Conservation (phyloP, 768 basidiomycete genomes). For the Tubosaeta brunneosetosa region DNA sequence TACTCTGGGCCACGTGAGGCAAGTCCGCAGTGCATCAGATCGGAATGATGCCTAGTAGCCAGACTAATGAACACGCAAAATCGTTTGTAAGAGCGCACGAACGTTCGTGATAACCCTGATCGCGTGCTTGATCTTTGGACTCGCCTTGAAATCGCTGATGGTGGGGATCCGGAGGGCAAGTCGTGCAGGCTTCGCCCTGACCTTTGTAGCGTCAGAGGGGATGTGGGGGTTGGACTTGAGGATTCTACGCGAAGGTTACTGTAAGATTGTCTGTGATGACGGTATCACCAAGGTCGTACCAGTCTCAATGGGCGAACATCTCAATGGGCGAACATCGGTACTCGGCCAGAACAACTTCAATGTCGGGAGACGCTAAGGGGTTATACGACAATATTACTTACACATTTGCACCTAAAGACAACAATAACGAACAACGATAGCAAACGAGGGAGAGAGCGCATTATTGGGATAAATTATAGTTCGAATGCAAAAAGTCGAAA, state of each 20-base stretch:
- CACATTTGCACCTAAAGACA: neutral
- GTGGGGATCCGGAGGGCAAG: constrained; percentile 19
- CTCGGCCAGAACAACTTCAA: too few relatives aligned
- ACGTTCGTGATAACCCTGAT: constrained; percentile 24
- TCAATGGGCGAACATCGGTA: too few relatives aligned
- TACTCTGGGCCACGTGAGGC: constrained; percentile 18
- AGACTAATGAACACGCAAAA: neutral
- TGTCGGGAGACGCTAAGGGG: too few relatives aligned
- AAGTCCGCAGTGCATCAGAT: constrained; percentile 13
- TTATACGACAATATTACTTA: too few relatives aligned
- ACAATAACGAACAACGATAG: constrained; percentile 1
- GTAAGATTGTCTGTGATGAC: neutral
- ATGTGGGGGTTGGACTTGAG: constrained; percentile 20
- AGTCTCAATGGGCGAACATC: too few relatives aligned
- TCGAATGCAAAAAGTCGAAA: neutral
- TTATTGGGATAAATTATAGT: constrained; percentile 1
- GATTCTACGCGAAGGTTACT: constrained; percentile 4
- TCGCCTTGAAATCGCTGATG: constrained; percentile 11
- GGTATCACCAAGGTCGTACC: too few relatives aligned
- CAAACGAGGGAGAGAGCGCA: constrained; percentile 1
- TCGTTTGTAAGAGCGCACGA: neutral
- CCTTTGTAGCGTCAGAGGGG: constrained; percentile 2
- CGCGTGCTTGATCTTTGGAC: constrained; percentile 16
- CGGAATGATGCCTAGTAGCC: constrained; percentile 17
- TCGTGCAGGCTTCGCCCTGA: constrained; percentile 1